Base-by-base conservation (phyloP, 2,329 filamentous ascomycete species). In the Xylaria arbuscula region DNA sequence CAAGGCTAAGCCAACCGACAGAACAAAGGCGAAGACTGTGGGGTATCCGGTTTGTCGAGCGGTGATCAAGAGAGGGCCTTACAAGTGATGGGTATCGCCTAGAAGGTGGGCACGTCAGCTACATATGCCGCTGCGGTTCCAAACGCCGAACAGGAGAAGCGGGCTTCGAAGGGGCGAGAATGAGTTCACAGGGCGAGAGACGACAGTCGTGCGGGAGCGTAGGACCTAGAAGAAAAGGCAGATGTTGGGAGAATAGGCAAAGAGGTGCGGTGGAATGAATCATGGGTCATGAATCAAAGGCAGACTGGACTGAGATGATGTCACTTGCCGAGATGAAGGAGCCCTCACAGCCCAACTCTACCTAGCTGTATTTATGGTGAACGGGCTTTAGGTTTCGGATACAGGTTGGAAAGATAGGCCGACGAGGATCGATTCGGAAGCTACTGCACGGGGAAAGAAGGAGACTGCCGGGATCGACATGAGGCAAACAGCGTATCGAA, bases 31-130 rank as follows among this genome's bases (percentile, higher is more conserved):
- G 38, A 34, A 3, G 47, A 22, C 19, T 62, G 51, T 66, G 56
- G 45, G 28, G 24, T 56, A 22, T 60, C 59, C 34, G 56, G 36
- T 36, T 38, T 61, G 32, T 51, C 11, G 38, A 66, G 24, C 38
- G 13, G 59, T 50, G 42, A 28, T 54, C 36, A 42, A 56, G 24
- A 22, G 38, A 53, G 22, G 62, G 34, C 40, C n/a, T 51, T 54
- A 47, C 22, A 66, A 38, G 36, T 62, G 59, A 57, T 66, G 45
- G 13, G 28, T 57, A 40, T 57, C 47, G 62, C 45, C 68, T 70
- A 66, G 62, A 62, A 42, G 42, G 54, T 40, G 4, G 38, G 63
- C 28, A 28, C 28, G 28, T 70, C 42, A 63, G 62, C 36, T 53
- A 38, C 34, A 57, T 54, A 22, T 42, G 38, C 45, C 17, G 53